Evolutionary conservation across 2,329 filamentous ascomycete species (phyloP).

Genomic region (Dactylellina leptospora): DNA sequence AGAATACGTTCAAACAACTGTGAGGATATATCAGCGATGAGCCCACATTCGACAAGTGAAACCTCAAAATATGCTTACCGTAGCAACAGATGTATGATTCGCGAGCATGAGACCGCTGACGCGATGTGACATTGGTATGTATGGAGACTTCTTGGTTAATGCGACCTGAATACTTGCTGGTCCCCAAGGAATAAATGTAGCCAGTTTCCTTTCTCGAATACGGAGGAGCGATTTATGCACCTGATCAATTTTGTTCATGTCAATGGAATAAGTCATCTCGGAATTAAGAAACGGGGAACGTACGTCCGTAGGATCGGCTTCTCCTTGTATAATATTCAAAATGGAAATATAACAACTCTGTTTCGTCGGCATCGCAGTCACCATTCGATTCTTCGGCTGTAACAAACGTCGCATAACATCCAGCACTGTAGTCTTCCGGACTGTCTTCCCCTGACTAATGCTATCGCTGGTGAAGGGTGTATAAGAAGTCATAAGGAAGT

Average conservation of each 20-base stretch:
- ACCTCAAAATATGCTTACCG: conserved; percentile 64
- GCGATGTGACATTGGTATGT: conserved; percentile 90
- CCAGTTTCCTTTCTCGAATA: conserved; percentile 90
- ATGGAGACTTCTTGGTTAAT: conserved; percentile 93
- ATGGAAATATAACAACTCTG: conserved; percentile 99
- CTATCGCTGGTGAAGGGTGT: conserved; percentile 97
- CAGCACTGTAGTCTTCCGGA: conserved; percentile 95
- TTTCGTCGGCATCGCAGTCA: conserved; percentile 92
- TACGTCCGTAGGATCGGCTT: conserved; percentile 94
- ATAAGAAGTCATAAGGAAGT: conserved; percentile 98
- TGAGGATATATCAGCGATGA: background rate
- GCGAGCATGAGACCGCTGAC: conserved; percentile 97
- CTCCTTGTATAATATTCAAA: conserved; percentile 97
- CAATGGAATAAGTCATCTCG: background rate
- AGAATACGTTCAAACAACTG: conserved; percentile 92
- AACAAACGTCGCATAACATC: conserved; percentile 96
- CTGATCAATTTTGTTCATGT: conserved; percentile 57
- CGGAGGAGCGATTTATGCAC: conserved; percentile 96
- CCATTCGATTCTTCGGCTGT: conserved; percentile 99
- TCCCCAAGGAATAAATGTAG: conserved; percentile 98
- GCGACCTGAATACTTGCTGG: conserved; percentile 98
- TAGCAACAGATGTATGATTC: conserved; percentile 96
- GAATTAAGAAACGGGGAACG: background rate
- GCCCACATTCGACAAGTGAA: conserved; percentile 29
- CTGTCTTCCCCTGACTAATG: conserved; percentile 95